Conservation (phyloP, 345 rosid species). For the Eucalyptus sp. region DNA sequence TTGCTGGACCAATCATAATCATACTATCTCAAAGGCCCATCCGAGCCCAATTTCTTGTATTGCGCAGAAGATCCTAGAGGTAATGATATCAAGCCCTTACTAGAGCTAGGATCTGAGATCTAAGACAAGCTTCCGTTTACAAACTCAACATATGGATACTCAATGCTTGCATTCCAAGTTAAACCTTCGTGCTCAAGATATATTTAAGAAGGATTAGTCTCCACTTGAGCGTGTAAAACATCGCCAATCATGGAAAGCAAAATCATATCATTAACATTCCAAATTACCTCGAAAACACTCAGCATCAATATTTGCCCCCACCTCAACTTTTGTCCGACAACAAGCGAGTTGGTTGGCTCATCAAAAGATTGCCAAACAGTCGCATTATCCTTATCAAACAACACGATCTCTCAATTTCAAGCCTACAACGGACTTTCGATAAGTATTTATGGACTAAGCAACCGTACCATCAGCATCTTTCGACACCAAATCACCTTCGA, state of each 20-base stretch:
- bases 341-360: slow-evolving; percentile 3
- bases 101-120: neutral
- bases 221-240: neutral
- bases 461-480: neutral
- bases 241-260: neutral
- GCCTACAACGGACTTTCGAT: neutral
- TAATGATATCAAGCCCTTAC: neutral
- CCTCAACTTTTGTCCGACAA: neutral
- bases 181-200: neutral
- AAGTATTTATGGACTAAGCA: slow-evolving; percentile 1
- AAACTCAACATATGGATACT: neutral
- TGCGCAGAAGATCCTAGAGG: neutral
- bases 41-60: neutral
- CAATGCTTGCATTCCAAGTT: neutral
- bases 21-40: slow-evolving; percentile 11
- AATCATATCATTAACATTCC: neutral
- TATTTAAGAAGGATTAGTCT: neutral
- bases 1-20: neutral
- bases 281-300: neutral
- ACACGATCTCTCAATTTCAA: neutral
- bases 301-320: neutral
- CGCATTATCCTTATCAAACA: neutral
- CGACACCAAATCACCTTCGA: neutral
- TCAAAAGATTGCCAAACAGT: slow-evolving; percentile 7
- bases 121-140: neutral